Conservation (phyloP, 768 basidiomycete genomes). For the Nevesoporus exiguus region DNA sequence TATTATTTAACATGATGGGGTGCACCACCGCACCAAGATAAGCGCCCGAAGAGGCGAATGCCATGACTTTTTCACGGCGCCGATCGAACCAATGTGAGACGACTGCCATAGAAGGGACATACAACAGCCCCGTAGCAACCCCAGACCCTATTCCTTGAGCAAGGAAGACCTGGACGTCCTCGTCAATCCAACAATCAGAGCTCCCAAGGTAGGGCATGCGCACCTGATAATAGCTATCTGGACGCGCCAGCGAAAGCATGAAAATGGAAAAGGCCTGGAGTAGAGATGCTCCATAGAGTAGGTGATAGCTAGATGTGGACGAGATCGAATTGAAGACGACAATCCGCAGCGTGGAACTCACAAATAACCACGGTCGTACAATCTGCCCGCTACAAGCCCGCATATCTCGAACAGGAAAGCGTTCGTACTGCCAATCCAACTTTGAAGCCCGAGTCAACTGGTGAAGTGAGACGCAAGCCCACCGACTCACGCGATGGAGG, state of each 20-base stretch:
- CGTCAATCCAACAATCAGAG: background rate
- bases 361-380: conserved; percentile 55
- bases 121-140: conserved; percentile 45
- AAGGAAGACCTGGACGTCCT: conserved; percentile 43
- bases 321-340: background rate
- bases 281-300: conserved; percentile 28
- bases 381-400: conserved; percentile 44
- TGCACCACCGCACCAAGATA: conserved; percentile 59
- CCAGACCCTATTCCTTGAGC: conserved; percentile 50
- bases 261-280: conserved; percentile 35
- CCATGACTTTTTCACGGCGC: conserved; percentile 48
- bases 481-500: conserved; percentile 38
- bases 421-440: conserved; percentile 50
- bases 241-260: conserved; percentile 45
- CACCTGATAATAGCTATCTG: conserved; percentile 43
- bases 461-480: background rate
- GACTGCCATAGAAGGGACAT: conserved; percentile 46
- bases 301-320: conserved; percentile 18
- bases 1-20: conserved; percentile 60
- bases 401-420: conserved; percentile 43
- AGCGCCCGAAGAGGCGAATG: conserved; percentile 54
- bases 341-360: conserved; percentile 19
- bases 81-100: conserved; percentile 52
- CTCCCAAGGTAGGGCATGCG: background rate
- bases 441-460: conserved; percentile 8